Base-by-base conservation (phyloP, 2,329 filamentous ascomycete genomes). In the Aspergillus pseudoglaucus region DNA sequence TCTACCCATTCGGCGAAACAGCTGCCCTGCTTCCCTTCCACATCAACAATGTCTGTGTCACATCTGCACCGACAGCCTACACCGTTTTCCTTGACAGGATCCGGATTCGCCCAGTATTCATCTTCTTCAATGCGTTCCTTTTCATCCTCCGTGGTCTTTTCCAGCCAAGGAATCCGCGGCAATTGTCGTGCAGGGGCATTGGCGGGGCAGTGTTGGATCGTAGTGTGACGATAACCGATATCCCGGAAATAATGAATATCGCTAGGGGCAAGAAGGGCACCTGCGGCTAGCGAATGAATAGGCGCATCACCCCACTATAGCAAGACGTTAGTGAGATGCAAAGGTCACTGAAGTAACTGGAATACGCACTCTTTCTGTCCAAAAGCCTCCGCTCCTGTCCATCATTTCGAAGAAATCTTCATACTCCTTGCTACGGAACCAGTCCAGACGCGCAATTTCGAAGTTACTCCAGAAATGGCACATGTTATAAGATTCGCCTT, bases 391-490 rank as follows among this genome's bases (percentile, higher is more conserved):
- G 66, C 90, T 96, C 53, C 85, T 84, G 67, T 98, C 93, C 91
- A 98, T 96, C 86, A 95, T 94, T 62, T 96, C 78, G 69, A 98
- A 98, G 70, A 98, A 98, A 57, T 96, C 93, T 60, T 95, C 87
- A 67, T 98, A 98, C 64, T 90, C 87, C 72, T 95, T 91, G 75
- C 90, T 96, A 59, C 93, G 83, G 80, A 97, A 97, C 83, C 90
- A 98, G 72, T 88, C 86, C 52, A 98, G 80, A 50, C 84, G 83
- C 12, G 93, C 93, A 72, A 98, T 98, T 71, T 98, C 93, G 59
- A 98, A 98, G 69, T 98, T 98, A 69, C 90, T 95, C 93, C 93
- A 98, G 76, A 96, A 98, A 75, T 98, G 93, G 68, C 93, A 98
- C 93, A 98, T 98, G 74, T 98, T 98, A 78, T 98, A 98, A 60